Evolutionary conservation across 768 basidiomycete species (phyloP), one percentile per base, ranked within the genome.

Genomic region (Trametes punicea): DNA sequence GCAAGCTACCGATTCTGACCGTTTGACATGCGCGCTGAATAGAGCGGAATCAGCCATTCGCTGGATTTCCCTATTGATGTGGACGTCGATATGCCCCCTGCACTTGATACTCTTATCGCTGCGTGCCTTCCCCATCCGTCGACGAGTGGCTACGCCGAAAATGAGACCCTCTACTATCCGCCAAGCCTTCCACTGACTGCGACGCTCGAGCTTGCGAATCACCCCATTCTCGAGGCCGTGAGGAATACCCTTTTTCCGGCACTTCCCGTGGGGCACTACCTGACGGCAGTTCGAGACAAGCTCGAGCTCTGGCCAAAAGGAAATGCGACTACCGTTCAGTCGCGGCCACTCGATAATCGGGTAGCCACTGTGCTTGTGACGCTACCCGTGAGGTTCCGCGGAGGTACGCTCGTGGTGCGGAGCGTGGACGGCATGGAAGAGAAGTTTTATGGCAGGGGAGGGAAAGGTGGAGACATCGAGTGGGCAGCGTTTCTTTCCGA

Each of bases 51-150:
- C 57, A 84, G 87, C 0, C 87, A 92, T 66, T 85, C 88, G 8
- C 77, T 92, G 20, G 87, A 90, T 66, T 91, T 91, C 65, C 90
- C 90, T 4, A 81, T 92, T 56, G 86, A 91, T 63, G 78, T 88
- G 41, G 84, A 85, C 60, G 82, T 86, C 63, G 83, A 82, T 67
- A 79, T 83, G 15, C 88, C 89, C 15, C 88, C 88, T 1, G 83
- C 90, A 15, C 78, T 91, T 54, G 88, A 90, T 62, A 87, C 88
- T 46, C 78, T 92, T 64, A 81, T 91, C 61, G 83, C 83, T 4
- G 80, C 88, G 16, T 91, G 87, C 70, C 76, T 81, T 63, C 85
- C 85, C 5, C 81, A 86, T 62, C 60, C 64, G 25, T 36, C 58
- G 20, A 10, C 42, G 21, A 48, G 20, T 18, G 56, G 52, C 26